These are phyloP conservation scores for Candida pseudoglaebosa DNA, from an alignment of 805 yeast species.

Conservation along the genomic window DNA sequence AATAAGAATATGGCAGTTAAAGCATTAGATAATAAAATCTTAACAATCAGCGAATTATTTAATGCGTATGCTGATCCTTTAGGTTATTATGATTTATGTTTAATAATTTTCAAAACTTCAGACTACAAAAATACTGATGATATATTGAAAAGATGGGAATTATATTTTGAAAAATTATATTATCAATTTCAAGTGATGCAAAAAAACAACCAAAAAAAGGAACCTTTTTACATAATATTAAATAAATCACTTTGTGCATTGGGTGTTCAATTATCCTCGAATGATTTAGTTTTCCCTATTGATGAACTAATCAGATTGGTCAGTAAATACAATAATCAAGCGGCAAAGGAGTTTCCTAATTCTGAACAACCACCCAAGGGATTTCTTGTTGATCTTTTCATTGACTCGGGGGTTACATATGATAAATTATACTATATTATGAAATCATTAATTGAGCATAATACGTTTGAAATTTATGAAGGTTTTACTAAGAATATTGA, in stretches of 20 bases:
- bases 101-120: constrained; percentile 73
- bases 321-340: constrained; percentile 47
- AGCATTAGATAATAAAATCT: constrained; percentile 59
- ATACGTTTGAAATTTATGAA: constrained; percentile 47
- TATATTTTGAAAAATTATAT: constrained; percentile 52
- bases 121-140: constrained; percentile 85
- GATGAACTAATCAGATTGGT: constrained; percentile 65
- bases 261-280: constrained; percentile 62
- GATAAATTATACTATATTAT: constrained; percentile 63
- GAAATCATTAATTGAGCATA: constrained; percentile 59
- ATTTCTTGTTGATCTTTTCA: constrained; percentile 55
- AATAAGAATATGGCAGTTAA: constrained; percentile 49
- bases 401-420: constrained; percentile 59
- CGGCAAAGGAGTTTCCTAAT: constrained; percentile 27
- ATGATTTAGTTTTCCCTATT: constrained; percentile 79
- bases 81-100: constrained; percentile 79
- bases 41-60: constrained; percentile 73
- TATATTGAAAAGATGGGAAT: constrained; percentile 75
- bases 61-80: constrained; percentile 85
- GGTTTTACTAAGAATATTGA: constrained; percentile 41
- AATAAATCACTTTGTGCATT: constrained; percentile 40
- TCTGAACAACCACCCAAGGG: constrained; percentile 47
- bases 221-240: constrained; percentile 37
- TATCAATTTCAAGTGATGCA: constrained; percentile 25
- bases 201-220: constrained; percentile 18